These are phyloP conservation scores for Castanospermum australe DNA, from an alignment of 306 rosid genomes.

Conservation along the genomic window DNA sequence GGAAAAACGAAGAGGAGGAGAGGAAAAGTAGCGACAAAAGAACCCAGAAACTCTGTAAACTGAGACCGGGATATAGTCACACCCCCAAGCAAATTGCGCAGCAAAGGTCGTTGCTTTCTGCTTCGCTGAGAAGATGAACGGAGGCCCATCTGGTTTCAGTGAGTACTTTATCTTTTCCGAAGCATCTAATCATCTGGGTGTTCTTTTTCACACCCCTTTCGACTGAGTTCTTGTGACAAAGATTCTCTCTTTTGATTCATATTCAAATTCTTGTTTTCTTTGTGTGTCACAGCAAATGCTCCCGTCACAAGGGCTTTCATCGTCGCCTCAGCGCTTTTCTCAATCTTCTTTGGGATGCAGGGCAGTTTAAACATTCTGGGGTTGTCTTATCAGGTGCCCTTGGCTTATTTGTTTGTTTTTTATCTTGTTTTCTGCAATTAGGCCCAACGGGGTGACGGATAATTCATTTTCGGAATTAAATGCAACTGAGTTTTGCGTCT, in stretches of 20 bases:
- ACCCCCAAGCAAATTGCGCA: too few species aligned
- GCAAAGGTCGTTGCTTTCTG: conserved; percentile 41
- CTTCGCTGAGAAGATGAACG: conserved; percentile 85
- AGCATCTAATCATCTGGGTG: background rate
- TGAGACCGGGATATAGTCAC: too few species aligned
- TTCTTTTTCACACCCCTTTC: conserved; percentile 6
- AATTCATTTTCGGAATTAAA: background rate
- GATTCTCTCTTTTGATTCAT: conserved; percentile 8
- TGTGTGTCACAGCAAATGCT: conserved; percentile 79
- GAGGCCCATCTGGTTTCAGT: conserved; percentile 99
- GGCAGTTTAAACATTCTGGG: conserved; percentile 79
- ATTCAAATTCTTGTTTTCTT: conserved; percentile 37
- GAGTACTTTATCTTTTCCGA: conserved; percentile 33
- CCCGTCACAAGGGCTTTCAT: conserved; percentile 80
- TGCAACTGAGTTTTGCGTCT: conserved; percentile 8
- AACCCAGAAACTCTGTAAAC: background rate
- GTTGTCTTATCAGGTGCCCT: conserved; percentile 84
- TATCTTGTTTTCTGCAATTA: background rate
- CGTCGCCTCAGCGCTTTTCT: conserved; percentile 67
- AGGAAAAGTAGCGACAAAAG: too few species aligned
- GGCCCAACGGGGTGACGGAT: background rate
- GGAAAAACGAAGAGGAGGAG: too few species aligned
- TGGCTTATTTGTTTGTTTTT: too few species aligned
- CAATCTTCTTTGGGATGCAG: conserved; percentile 89
- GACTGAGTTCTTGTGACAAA: background rate